Evolutionary conservation across 1,139 yeast species (phyloP).

Genomic region (Geotrichum australiense): DNA sequence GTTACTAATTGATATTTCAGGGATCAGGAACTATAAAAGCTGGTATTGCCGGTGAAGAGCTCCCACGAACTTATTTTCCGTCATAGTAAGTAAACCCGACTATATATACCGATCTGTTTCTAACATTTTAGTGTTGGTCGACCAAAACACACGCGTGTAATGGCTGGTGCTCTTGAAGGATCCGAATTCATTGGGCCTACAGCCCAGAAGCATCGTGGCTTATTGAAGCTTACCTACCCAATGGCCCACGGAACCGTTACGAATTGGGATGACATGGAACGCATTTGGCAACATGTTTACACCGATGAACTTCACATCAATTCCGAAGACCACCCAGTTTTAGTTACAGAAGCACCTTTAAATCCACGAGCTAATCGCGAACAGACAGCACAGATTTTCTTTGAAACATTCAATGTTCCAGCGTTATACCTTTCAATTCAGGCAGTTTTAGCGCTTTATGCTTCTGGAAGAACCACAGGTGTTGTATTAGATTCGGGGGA

Average conservation of each 20-base stretch:
- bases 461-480: conserved; percentile 88
- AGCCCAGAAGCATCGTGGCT: conserved; percentile 72
- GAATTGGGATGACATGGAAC: conserved; percentile 84
- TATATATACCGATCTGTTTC: conserved; percentile 8
- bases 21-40: conserved; percentile 88
- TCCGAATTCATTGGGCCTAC: conserved; percentile 62
- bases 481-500: conserved; percentile 86
- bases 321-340: conserved; percentile 81
- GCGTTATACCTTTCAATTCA: conserved; percentile 79
- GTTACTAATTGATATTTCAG: conserved; percentile 22
- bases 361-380: conserved; percentile 70
- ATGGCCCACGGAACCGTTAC: conserved; percentile 73
- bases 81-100: conserved; percentile 39
- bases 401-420: conserved; percentile 82
- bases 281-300: conserved; percentile 61
- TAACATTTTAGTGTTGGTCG: conserved; percentile 56
- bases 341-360: conserved; percentile 85
- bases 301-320: conserved; percentile 57
- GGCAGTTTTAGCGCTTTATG: conserved; percentile 78
- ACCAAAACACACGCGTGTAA: conserved; percentile 74
- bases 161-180: conserved; percentile 72
- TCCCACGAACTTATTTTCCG: conserved; percentile 54
- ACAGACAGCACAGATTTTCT: conserved; percentile 65
- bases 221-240: conserved; percentile 64
- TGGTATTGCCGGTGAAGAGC: conserved; percentile 90